A percentile compares a stretch with the other conserved stretches of the same genome.
Evolutionary conservation across 257 asterid genomes (phyloP).

Genomic region (Jaltomata sinuosa): DNA sequence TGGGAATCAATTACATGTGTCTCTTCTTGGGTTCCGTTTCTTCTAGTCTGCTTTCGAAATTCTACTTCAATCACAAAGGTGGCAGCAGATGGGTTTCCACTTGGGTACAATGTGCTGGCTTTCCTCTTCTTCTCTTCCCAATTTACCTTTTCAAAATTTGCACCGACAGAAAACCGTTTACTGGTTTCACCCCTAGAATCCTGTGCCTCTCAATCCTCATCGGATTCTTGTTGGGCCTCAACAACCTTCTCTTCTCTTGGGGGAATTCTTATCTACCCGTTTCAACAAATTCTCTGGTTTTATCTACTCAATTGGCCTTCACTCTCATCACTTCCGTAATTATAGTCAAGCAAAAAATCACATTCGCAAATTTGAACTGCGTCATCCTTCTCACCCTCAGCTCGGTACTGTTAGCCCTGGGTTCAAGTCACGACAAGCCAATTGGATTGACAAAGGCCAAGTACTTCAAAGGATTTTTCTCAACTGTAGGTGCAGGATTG

Average conservation of each 20-base stretch:
- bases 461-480: slow-evolving; percentile 42
- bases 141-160: slow-evolving; percentile 25
- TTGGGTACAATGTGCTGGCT: slow-evolving; percentile 69
- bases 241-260: slow-evolving; percentile 50
- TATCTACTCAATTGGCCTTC: slow-evolving; percentile 59
- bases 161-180: slow-evolving; percentile 36
- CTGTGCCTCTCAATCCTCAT: slow-evolving; percentile 14
- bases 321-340: slow-evolving; percentile 42
- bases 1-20: slow-evolving; percentile 29
- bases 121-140: slow-evolving; percentile 52
- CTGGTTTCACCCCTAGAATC: slow-evolving; percentile 22
- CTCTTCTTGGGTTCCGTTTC: slow-evolving; percentile 52
- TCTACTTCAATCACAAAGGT: slow-evolving; percentile 70
- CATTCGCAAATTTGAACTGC: slow-evolving; percentile 45
- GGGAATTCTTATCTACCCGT: slow-evolving; percentile 67
- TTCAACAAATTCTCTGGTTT: slow-evolving; percentile 44
- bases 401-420: slow-evolving; percentile 40
- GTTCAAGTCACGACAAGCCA: slow-evolving; percentile 36
- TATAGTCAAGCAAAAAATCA: slow-evolving; percentile 50
- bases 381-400: slow-evolving; percentile 58
- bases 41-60: slow-evolving; percentile 44
- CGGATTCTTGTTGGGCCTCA: slow-evolving; percentile 49
- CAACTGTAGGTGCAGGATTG: slow-evolving; percentile 54
- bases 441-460: slow-evolving; percentile 17
- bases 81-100: slow-evolving; percentile 70